A percentile compares a stretch with the other conserved stretches of the same genome.
Conservation (phyloP, 768 basidiomycete genomes). For the Cantharellus anzutake region DNA sequence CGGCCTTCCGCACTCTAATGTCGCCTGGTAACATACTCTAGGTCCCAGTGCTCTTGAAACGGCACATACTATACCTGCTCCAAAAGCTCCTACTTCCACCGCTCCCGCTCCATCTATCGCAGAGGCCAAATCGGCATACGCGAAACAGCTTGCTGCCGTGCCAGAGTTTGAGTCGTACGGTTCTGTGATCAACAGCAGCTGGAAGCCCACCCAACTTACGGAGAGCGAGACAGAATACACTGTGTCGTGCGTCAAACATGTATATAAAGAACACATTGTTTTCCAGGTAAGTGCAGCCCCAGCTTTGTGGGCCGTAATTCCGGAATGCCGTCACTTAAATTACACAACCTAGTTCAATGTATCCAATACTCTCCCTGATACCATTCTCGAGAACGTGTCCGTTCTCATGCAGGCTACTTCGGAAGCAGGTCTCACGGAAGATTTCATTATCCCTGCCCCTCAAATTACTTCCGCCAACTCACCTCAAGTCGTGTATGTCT, state of each 20-base stretch:
- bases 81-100: slow-evolving; percentile 30
- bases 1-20: background rate
- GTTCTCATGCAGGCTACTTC: slow-evolving; percentile 75
- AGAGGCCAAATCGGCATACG: slow-evolving; percentile 77
- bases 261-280: slow-evolving; percentile 87
- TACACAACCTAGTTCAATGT: slow-evolving; percentile 62
- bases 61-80: slow-evolving; percentile 43
- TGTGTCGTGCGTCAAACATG: slow-evolving; percentile 89
- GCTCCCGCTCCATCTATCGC: slow-evolving; percentile 54
- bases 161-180: slow-evolving; percentile 79
- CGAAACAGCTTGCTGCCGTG: slow-evolving; percentile 66
- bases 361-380: slow-evolving; percentile 90
- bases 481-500: slow-evolving; percentile 80
- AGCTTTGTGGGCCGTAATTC: background rate
- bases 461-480: slow-evolving; percentile 49
- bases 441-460: slow-evolving; percentile 80
- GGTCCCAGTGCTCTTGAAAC: slow-evolving; percentile 78
- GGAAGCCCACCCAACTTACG: slow-evolving; percentile 64
- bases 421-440: slow-evolving; percentile 64
- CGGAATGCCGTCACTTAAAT: background rate
- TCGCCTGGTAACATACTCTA: slow-evolving; percentile 13
- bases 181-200: slow-evolving; percentile 66
- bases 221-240: slow-evolving; percentile 98
- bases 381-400: slow-evolving; percentile 83
- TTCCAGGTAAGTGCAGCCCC: slow-evolving; percentile 55